Conservation (phyloP, 2,329 filamentous ascomycete species). For the Blumeriella jaapii region DNA sequence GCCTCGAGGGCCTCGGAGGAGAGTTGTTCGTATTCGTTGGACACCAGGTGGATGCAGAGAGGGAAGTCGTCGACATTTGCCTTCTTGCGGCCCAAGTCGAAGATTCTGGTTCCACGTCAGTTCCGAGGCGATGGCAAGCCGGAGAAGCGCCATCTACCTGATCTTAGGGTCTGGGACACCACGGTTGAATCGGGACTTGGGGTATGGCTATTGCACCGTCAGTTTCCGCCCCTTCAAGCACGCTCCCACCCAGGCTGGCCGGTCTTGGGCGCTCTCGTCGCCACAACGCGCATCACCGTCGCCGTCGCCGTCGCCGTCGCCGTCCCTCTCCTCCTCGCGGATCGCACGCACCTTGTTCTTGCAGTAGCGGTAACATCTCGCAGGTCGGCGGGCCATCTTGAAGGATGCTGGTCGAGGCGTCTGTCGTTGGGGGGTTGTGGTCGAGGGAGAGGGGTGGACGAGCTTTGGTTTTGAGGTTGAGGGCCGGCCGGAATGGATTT, state of each 20-base stretch:
- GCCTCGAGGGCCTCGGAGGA: slow-evolving; percentile 99
- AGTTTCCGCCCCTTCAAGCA: neutral
- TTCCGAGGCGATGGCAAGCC: neutral
- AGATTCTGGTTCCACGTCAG: slow-evolving; percentile 51
- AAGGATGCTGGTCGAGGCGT: slow-evolving; percentile 47
- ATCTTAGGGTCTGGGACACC: slow-evolving; percentile 48
- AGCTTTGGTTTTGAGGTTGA: slow-evolving; percentile 2
- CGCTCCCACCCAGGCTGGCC: neutral
- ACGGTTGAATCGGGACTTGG: slow-evolving; percentile 98
- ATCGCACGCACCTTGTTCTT: slow-evolving; percentile 89
- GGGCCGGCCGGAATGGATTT: slow-evolving; percentile 7
- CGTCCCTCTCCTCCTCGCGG: slow-evolving; percentile 2
- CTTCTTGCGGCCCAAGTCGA: slow-evolving; percentile 97
- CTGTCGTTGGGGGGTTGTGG: slow-evolving; percentile 36
- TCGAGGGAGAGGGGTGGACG: slow-evolving; percentile 12
- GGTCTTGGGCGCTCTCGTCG: neutral
- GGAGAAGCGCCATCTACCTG: slow-evolving; percentile 26
- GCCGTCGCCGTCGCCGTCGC: slow-evolving; percentile 8
- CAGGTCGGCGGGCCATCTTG: slow-evolving; percentile 99
- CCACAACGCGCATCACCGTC: no score
- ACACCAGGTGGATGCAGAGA: slow-evolving; percentile 97
- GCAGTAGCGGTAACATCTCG: slow-evolving; percentile 99
- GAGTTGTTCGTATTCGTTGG: slow-evolving; percentile 99
- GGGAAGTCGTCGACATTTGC: slow-evolving; percentile 99
- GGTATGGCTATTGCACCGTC: slow-evolving; percentile 64